Evolutionary conservation across 1,284 basidiomycete genomes (phyloP).

Genomic region (Malassezia globosa): DNA sequence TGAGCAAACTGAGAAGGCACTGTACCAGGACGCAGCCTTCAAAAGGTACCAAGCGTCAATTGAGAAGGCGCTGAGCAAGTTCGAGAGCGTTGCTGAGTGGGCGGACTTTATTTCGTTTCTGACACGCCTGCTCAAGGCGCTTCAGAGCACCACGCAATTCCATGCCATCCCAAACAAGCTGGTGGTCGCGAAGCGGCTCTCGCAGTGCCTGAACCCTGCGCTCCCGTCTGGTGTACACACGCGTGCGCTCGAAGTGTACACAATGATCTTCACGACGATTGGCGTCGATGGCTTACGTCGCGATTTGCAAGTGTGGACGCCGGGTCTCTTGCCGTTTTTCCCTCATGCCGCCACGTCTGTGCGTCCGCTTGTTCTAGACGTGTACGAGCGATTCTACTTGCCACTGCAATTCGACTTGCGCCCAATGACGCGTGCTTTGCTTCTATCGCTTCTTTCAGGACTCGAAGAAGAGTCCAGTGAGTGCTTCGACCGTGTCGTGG

Average conservation of each 20-base stretch:
- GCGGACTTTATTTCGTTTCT: conserved; percentile 98
- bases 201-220: conserved; percentile 93
- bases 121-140: conserved; percentile 83
- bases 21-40: conserved; percentile 68
- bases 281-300: conserved; percentile 75
- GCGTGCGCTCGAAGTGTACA: conserved; percentile 86
- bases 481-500: conserved; percentile 85
- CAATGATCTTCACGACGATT: conserved; percentile 75
- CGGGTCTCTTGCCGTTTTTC: conserved; percentile 94
- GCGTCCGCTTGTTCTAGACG: conserved; percentile 29
- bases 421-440: conserved; percentile 83
- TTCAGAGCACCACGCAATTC: conserved; percentile 81
- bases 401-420: conserved; percentile 71
- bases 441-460: conserved; percentile 72
- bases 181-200: conserved; percentile 82
- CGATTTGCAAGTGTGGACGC: conserved; percentile 87
- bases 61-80: conserved; percentile 80
- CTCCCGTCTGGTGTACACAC: conserved; percentile 93
- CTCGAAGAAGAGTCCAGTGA: conserved; percentile 38
- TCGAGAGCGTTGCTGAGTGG: conserved; percentile 97
- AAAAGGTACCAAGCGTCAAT: conserved; percentile 85
- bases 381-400: conserved; percentile 55
- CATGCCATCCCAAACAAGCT: conserved; percentile 90
- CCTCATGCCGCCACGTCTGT: conserved; percentile 84
- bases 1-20: conserved; percentile 34